Evolutionary conservation across 306 rosid species (phyloP), one percentile per base, ranked within the genome.

Genomic region (Biancaea sappan): DNA sequence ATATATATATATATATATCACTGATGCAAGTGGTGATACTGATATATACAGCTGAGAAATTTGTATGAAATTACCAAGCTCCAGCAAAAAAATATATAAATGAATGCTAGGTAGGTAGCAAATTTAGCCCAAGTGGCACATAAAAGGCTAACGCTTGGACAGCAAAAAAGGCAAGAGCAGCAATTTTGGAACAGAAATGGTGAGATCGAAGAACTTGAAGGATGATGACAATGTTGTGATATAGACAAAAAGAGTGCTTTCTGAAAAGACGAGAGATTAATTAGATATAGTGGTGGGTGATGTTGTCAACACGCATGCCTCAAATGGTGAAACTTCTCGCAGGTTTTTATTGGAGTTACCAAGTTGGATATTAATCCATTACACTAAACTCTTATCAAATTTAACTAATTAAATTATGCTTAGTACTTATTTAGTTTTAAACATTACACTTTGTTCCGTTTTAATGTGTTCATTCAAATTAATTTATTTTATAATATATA

Each of bases 271-370:
- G 24, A 51, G 22, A 57, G 54, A 29, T 16, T 65, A n/a, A n/a
- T n/a, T n/a, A n/a, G n/a, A n/a, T n/a, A n/a, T n/a, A 79, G 84
- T 76, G 84, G 10, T 68, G 71, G 63, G 16, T 79, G 77, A 76
- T 79, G 82, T 52, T 72, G 79, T 83, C 82, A 79, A 79, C 66
- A 66, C 77, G 87, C 81, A 59, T 83, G 82, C 70, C 51, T 34
- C 75, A 22, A 22, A 60, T 73, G 15, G 73, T 67, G 72, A 77
- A 81, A 66, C 72, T 66, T 66, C 69, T 81, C 13, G 47, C 38
- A 72, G 76, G 73, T 35, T 66, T 16, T 61, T 51, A 63, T 62
- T 41, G 85, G 85, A 51, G 82, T 78, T 82, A 52, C 82, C 73
- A 67, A 82, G 18, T 26, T 12, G 32, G 32, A 52, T n/a, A n/a